A percentile compares a stretch with the other conserved stretches of the same genome.
These are phyloP conservation scores for Cordyceps fumosorosea DNA, from an alignment of 2,329 filamentous ascomycete species.

Conservation along the genomic window DNA sequence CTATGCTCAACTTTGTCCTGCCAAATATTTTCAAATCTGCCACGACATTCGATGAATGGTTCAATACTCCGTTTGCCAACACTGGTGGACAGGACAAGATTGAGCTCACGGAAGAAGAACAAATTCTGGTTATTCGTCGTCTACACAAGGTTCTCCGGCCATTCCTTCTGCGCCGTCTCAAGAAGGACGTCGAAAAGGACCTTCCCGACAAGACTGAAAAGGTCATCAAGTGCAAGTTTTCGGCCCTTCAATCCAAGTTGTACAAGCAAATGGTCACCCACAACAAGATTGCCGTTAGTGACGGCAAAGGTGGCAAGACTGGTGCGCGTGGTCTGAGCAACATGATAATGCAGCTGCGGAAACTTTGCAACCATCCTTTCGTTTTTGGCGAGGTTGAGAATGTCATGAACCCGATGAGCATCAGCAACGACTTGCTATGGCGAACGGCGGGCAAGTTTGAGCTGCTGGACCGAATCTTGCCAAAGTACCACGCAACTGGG, in stretches of 20 bases:
- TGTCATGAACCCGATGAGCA: constrained; percentile 85
- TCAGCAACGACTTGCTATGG: constrained; percentile 92
- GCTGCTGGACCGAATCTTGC: constrained; percentile 81
- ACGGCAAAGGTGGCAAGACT: constrained; percentile 92
- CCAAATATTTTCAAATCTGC: constrained; percentile 99
- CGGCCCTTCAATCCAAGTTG: constrained; percentile 82
- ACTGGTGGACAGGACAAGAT: constrained; percentile 98
- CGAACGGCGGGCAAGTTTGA: constrained; percentile 96
- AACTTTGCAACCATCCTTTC: constrained; percentile 98
- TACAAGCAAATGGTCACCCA: constrained; percentile 97
- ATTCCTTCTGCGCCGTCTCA: constrained; percentile 94
- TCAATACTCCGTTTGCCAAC: constrained; percentile 98
- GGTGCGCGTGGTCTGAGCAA: constrained; percentile 93
- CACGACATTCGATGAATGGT: constrained; percentile 99
- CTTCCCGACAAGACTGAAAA: constrained; percentile 98
- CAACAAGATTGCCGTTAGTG: constrained; percentile 89
- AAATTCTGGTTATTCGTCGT: constrained; percentile 94
- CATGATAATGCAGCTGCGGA: constrained; percentile 99
- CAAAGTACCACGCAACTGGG: constrained; percentile 84
- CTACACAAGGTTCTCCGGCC: constrained; percentile 95
- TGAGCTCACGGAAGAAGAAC: constrained; percentile 99
- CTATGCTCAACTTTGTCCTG: constrained; percentile 95
- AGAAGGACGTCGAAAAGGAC: constrained; percentile 99
- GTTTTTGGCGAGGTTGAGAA: constrained; percentile 98
- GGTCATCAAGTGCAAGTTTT: constrained; percentile 99